Evolutionary conservation across 2,329 filamentous ascomycete species (phyloP), one percentile per base, ranked within the genome.

Genomic region (Venturia effusa): DNA sequence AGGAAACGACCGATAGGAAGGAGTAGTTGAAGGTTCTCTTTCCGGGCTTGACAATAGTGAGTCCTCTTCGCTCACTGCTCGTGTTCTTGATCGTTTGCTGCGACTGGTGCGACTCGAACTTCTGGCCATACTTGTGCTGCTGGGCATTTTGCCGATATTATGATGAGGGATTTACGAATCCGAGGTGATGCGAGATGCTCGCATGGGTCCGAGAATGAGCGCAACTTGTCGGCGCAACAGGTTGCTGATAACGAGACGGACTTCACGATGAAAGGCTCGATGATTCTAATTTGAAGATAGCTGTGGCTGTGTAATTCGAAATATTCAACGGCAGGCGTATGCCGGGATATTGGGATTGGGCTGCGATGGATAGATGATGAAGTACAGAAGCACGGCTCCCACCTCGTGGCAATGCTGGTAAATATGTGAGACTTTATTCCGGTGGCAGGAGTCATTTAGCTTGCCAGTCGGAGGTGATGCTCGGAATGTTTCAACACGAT

Each of bases 1-100:
- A 40, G 61, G 61, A 43, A 63, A 63, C 1, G 61, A 63, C 41
- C 61, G 61, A 15, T 63, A 63, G 11, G 61, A 63, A 8, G 61
- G 40, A 30, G 61, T 51, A 13, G 43, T 48, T 27, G 60, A 62
- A 41, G 27, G 60, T 22, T 41, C 43, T 48, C 60, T 30, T 62
- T 62, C 39, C 13, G 37, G 39, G 17, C 41, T 51, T 32, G 60
- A 62, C 7, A 62, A 8, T 19, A 62, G 24, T 34, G 60, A 48
- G 24, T 62, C 60, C n/a, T 34, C 32, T 62, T 62, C 60, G 19
- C 51, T 57, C 15, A 57, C 51, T 32, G 15, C 51, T n/a, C 51
- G 51, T 8, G 51, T 57, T 57, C 51, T 57, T 10, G 51, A 57
- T 34, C 51, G 15, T 57, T 57, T 57, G 51, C 51, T 57, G 4